Base-by-base conservation (phyloP, 352 stramenopile genomes). In the Aphanomyces euteiches region DNA sequence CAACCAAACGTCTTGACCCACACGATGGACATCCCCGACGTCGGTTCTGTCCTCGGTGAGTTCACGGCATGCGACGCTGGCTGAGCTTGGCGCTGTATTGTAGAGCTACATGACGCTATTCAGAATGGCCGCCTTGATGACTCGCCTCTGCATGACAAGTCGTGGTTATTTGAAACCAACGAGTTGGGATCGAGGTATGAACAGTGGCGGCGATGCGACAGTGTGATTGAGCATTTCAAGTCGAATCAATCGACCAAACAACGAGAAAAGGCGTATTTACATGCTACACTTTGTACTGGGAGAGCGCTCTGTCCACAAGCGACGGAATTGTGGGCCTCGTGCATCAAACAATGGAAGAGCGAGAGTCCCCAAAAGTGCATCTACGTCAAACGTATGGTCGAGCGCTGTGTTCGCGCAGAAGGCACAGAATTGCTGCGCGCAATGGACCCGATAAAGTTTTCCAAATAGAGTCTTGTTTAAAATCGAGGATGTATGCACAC, bases 341-440 rank as follows among this genome's bases (percentile, higher is more conserved):
- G 64, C 54, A 28, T 54, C 48, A 70, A 70, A 34, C 64, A 56
- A n/a, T 61, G 54, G 54, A 54, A 70, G 40, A 37, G 47, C 36
- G 13, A 45, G 5, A 47, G 61, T 8, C n/a, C n/a, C 7, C 47
- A 21, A 4, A 47, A 81, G 19, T 95, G 87, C 66, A 69, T 69
- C 43, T 66, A 75, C 41, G 60, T 77, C 43, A 90, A 89, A 75
- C 73, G 74, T 34, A 75, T 92, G 75, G 67, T 95, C 48, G 85
- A 95, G 69, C 87, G 85, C 21, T 92, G 85, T 79, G 66, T 95
- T 39, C 82, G 84, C 38, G 78, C 75, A 56, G 81, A 89, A 76
- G 88, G 78, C 3, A 76, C 88, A 61, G 73, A 83, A 34, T 66
- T 94, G 39, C 82, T 94, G 59, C 80, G 78, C 45, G 76, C 74